These are phyloP conservation scores for Mortierella sp. DNA, from an alignment of 371 early-diverging fungal species.

Conservation along the genomic window DNA sequence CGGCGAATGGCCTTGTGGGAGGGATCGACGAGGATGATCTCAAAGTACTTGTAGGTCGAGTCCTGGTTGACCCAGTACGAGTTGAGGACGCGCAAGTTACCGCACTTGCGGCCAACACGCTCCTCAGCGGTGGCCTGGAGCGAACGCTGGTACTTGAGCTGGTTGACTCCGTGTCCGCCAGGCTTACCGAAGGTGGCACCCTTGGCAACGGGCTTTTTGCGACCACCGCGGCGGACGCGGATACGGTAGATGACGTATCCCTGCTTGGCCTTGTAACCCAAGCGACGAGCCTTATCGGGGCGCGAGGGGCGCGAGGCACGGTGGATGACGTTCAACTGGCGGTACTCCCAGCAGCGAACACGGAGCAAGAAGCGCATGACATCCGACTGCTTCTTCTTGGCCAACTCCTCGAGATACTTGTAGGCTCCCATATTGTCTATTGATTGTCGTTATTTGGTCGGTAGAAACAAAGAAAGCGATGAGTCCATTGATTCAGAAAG, in stretches of 20 bases:
- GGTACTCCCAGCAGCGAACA: conserved; percentile 99
- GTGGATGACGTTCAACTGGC: conserved; percentile 97
- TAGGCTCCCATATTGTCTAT: conserved; percentile 70
- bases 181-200: conserved; percentile 99
- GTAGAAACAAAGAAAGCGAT: background rate
- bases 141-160: conserved; percentile 96
- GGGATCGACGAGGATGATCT: conserved; percentile 99
- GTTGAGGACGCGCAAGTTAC: conserved; percentile 96
- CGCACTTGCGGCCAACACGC: conserved; percentile 95
- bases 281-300: conserved; percentile 98
- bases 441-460: background rate
- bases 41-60: conserved; percentile 98
- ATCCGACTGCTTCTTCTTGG: conserved; percentile 98
- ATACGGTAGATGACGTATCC: conserved; percentile 98
- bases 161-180: conserved; percentile 95
- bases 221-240: conserved; percentile 98
- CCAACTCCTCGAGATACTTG: conserved; percentile 97
- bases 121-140: conserved; percentile 95
- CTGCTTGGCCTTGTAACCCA: conserved; percentile 99
- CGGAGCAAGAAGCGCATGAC: conserved; percentile 98
- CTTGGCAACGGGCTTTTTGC: conserved; percentile 95
- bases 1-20: conserved; percentile 96
- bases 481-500: background rate
- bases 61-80: conserved; percentile 99
- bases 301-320: conserved; percentile 98